Evolutionary conservation across 257 asterid genomes (phyloP), one percentile per base, ranked within the genome.

Genomic region (Scutellaria baicalensis): DNA sequence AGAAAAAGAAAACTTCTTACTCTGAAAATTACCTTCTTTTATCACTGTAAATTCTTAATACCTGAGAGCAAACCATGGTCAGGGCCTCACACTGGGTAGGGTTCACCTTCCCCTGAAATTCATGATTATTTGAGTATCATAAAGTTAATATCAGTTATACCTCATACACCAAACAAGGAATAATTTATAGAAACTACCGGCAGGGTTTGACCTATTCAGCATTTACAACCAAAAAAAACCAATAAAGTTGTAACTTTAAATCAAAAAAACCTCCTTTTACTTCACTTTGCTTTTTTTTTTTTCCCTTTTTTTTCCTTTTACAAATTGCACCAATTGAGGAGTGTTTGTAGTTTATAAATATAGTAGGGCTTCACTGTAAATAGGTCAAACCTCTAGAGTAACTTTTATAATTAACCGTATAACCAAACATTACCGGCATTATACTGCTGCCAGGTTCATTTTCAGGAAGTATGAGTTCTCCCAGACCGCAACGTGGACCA

Each of bases 371-470:
- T 27, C 4, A 27, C 33, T 27, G 33, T 27, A 2, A 27, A 27
- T 27, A 27, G 33, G 33, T 5, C 33, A 27, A 27, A 27, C 4
- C 33, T 27, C 33, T 27, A 27, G 33, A 1, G 33, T 27, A 27
- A 27, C 33, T 27, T 27, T 27, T 27, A 27, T 27, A 27, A 27
- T 27, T 27, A 0, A 27, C 33, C 33, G 5, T 27, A 72, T 10
- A 50, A 59, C 51, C 51, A 80, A 69, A 49, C 33, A 48, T 75
- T 91, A 94, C 97, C 65, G 99, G 99, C 97, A 94, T 94, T 75
- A 94, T 91, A 75, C 99, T 91, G 94, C 99, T 94, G 71, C 99
- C 97, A 33, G 99, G 97, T 83, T 94, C 99, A 85, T 94, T 94
- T 81, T 94, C 99, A 45, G 99, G 99, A 78, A 94, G 99, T 69